These are phyloP conservation scores for Castanea mollissima DNA, from an alignment of 306 rosid genomes.

Conservation along the genomic window DNA sequence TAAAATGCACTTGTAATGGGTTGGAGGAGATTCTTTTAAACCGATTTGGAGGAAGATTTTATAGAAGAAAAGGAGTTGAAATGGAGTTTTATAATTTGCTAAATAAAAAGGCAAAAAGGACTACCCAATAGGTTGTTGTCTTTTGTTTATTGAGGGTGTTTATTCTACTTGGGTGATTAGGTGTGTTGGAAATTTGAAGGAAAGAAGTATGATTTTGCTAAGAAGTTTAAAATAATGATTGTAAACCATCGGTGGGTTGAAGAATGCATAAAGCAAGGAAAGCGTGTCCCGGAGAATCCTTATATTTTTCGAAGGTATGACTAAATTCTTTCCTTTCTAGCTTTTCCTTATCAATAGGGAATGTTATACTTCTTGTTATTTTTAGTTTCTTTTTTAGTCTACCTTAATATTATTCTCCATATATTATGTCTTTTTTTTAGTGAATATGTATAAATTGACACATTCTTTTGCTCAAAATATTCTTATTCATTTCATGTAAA, in stretches of 20 bases:
- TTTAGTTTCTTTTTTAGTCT: not conserved
- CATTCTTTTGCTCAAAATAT: not conserved
- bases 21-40: no score
- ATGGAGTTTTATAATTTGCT: not conserved
- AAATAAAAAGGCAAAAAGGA: not conserved
- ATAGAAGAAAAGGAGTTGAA: not conserved
- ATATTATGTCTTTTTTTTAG: not conserved
- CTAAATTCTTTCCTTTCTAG: not conserved
- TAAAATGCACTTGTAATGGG: no score
- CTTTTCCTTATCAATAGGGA: not conserved
- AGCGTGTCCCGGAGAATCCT: slow-evolving; percentile 64
- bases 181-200: slow-evolving; percentile 80
- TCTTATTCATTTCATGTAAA: not conserved
- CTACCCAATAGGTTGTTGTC: not conserved
- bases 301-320: slow-evolving; percentile 60
- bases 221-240: slow-evolving; percentile 36
- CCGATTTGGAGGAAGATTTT: no score
- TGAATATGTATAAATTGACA: not conserved
- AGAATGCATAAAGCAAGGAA: slow-evolving; percentile 73
- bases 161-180: slow-evolving; percentile 34
- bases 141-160: slow-evolving; percentile 7
- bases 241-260: slow-evolving; percentile 89
- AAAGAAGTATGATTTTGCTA: slow-evolving; percentile 58
- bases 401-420: not conserved
- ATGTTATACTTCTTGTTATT: not conserved